Conservation (phyloP, 441 rosid species). For the Bruguiera hainesii region DNA sequence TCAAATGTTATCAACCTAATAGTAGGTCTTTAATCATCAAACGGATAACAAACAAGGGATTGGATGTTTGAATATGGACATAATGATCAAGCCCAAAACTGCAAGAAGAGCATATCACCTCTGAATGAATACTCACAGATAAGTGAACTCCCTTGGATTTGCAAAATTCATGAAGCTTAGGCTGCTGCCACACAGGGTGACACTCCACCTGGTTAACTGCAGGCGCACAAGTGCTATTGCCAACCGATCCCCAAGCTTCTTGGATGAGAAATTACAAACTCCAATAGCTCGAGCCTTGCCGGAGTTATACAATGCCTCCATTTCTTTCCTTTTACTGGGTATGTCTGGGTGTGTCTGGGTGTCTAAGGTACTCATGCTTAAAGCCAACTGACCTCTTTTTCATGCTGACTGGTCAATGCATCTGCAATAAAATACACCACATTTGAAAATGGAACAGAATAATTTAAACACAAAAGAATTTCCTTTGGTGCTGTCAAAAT, state of each 20-base stretch:
- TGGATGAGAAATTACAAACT: conserved; percentile 65
- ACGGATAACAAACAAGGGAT: neutral
- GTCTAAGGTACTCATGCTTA: conserved; percentile 40
- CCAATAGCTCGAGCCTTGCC: conserved; percentile 71
- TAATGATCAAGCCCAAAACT: neutral
- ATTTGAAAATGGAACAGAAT: neutral
- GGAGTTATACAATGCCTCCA: conserved; percentile 65
- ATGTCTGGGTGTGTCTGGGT: conserved; percentile 38
- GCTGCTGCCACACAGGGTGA: conserved; percentile 68
- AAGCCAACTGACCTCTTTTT: conserved; percentile 41
- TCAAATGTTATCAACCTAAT: too few species aligned
- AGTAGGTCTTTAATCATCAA: too few species aligned
- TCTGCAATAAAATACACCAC: conserved; percentile 31
- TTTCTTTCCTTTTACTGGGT: conserved; percentile 63
- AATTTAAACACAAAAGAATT: too few species aligned
- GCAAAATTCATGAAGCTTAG: conserved; percentile 51
- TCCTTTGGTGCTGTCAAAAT: too few species aligned
- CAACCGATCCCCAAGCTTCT: conserved; percentile 49
- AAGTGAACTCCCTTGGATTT: conserved; percentile 54
- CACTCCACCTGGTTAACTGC: conserved; percentile 77
- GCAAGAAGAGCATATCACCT: neutral
- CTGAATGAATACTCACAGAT: conserved; percentile 37
- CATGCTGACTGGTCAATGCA: conserved; percentile 67
- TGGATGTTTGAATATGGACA: neutral
- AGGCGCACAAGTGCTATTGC: conserved; percentile 49